phyloP scores from a whole-genome alignment of 192 early-diverging fungal species.

The Backusella tarrabulga region DNA sequence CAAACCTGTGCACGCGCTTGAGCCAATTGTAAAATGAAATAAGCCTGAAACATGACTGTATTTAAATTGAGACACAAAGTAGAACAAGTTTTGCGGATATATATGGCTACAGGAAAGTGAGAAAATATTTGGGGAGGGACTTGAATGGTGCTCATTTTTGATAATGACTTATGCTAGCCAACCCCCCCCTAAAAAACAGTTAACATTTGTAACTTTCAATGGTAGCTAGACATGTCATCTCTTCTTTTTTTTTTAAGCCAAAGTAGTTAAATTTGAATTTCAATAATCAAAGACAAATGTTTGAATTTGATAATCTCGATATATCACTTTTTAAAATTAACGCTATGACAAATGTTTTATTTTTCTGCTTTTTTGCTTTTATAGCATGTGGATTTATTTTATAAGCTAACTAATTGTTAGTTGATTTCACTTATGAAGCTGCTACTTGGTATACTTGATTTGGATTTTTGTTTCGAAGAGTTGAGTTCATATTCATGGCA shows the following conservation, averaged over 20 bases:
- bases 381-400: background rate
- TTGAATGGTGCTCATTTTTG: background rate
- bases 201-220: background rate
- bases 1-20: background rate
- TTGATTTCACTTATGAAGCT: background rate
- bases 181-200: background rate
- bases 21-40: background rate
- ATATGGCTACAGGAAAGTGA: background rate
- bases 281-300: background rate
- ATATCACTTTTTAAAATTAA: background rate
- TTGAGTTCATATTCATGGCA: background rate
- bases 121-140: background rate
- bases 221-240: background rate
- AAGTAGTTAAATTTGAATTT: background rate
- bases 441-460: background rate
- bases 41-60: constrained; percentile 3
- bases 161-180: background rate
- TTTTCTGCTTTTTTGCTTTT: background rate
- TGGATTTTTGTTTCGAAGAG: background rate
- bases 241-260: background rate
- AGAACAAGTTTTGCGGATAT: constrained; percentile 8
- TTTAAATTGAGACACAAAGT: constrained; percentile 4
- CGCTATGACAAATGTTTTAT: background rate
- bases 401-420: background rate
- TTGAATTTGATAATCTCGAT: background rate